Evolutionary conservation across 768 basidiomycete species (phyloP).

Genomic region (Plicaturopsis crispa): DNA sequence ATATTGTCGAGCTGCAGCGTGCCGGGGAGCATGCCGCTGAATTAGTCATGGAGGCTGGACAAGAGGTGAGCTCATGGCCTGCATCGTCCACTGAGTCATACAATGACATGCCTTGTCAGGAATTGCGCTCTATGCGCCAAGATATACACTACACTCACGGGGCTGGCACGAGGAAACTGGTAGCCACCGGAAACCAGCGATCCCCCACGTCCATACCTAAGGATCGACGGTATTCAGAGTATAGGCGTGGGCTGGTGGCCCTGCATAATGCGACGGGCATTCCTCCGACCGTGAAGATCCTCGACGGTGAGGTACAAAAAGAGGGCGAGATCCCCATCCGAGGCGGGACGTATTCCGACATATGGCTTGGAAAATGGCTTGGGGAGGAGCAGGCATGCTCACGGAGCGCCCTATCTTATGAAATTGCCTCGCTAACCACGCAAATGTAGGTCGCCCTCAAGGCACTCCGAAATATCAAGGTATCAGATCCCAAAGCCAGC

Average conservation of each 20-base stretch:
- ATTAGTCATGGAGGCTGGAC: slow-evolving; percentile 45
- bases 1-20: slow-evolving; percentile 29
- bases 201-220: too few relatives aligned
- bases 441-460: slow-evolving; percentile 47
- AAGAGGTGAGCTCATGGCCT: slow-evolving; percentile 32
- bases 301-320: slow-evolving; percentile 44
- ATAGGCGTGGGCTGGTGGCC: slow-evolving; percentile 36
- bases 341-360: slow-evolving; percentile 47
- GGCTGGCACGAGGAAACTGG: too few relatives aligned
- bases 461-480: slow-evolving; percentile 38
- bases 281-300: slow-evolving; percentile 41
- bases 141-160: slow-evolving; percentile 5
- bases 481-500: slow-evolving; percentile 32
- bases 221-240: slow-evolving; percentile 28
- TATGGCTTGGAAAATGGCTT: slow-evolving; percentile 49
- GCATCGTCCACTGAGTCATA: too few relatives aligned
- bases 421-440: too few relatives aligned
- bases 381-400: slow-evolving; percentile 42
- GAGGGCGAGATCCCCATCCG: slow-evolving; percentile 31
- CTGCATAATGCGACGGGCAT: slow-evolving; percentile 45
- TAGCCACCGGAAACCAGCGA: too few relatives aligned
- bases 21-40: slow-evolving; percentile 34
- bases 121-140: slow-evolving; percentile 20
- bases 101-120: slow-evolving; percentile 17
- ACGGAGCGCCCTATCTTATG: too few relatives aligned